Conservation (phyloP, 2,329 filamentous ascomycete species). For the Drechslerella dactyloides region DNA sequence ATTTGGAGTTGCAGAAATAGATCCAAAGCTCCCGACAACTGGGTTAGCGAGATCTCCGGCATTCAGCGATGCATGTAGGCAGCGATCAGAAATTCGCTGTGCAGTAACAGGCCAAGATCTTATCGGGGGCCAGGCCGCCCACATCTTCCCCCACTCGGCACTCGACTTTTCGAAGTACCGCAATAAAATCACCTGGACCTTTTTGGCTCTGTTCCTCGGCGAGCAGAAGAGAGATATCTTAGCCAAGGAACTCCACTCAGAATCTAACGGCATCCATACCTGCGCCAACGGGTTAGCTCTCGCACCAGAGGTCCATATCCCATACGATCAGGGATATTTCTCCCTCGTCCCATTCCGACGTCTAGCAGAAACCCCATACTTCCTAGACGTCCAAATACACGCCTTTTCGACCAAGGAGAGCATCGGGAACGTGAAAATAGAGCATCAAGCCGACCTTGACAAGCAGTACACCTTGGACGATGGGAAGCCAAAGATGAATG, state of each 20-base stretch:
- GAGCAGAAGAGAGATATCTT: slow-evolving; percentile 3
- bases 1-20: too few species aligned
- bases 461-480: slow-evolving; percentile 23
- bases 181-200: slow-evolving; percentile 22
- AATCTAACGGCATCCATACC: slow-evolving; percentile 17
- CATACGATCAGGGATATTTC: slow-evolving; percentile 12
- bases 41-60: too few species aligned
- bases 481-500: too few species aligned
- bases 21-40: too few species aligned
- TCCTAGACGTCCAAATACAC: slow-evolving; percentile 19
- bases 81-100: slow-evolving; percentile 2
- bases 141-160: slow-evolving; percentile 23
- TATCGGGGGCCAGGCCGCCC: neutral
- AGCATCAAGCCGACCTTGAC: slow-evolving; percentile 6
- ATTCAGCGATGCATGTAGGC: neutral
- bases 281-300: slow-evolving; percentile 20
- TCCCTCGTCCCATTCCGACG: slow-evolving; percentile 16
- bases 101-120: neutral
- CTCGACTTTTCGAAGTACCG: slow-evolving; percentile 1
- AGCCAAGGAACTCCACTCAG: slow-evolving; percentile 16
- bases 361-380: neutral
- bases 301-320: neutral
- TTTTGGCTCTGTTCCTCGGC: slow-evolving; percentile 23
- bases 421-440: neutral
- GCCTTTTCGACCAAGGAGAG: neutral